Percentiles rank a stretch among this genome's conserved stretches.
Evolutionary conservation across 2,329 filamentous ascomycete genomes (phyloP).

Genomic region (Pestalotiopsis sp.): DNA sequence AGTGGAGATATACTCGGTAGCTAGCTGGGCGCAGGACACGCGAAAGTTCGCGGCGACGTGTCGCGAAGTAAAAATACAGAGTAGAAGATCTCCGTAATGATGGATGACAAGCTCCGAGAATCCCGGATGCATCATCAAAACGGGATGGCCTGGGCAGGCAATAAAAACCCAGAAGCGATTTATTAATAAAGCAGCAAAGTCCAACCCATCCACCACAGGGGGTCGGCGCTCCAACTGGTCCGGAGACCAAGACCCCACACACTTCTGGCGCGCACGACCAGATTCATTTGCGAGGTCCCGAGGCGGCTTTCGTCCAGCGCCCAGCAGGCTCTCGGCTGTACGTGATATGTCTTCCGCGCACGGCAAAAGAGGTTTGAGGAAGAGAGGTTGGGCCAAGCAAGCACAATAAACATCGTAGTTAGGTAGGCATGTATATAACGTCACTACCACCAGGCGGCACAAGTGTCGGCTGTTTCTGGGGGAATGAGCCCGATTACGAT

Average conservation of each 20-base stretch:
- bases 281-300: background rate
- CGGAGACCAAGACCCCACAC: conserved; percentile 4
- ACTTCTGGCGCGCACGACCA: conserved; percentile 4
- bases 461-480: background rate
- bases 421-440: background rate
- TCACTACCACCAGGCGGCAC: background rate
- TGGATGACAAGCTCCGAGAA: background rate
- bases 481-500: background rate
- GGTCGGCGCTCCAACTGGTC: conserved; percentile 9
- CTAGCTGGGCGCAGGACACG: background rate
- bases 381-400: background rate
- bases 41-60: background rate
- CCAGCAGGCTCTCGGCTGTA: too few species aligned
- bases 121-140: background rate
- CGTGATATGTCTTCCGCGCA: too few species aligned
- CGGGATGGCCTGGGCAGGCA: background rate
- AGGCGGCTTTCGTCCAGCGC: background rate
- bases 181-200: background rate
- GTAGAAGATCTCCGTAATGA: background rate
- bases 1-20: background rate
- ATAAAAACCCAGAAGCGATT: background rate
- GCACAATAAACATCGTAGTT: background rate
- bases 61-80: background rate
- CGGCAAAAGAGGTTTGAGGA: background rate
- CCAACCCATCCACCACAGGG: background rate